Conservation (phyloP, 2,329 filamentous ascomycete species). For the Elsinoe ampelina region DNA sequence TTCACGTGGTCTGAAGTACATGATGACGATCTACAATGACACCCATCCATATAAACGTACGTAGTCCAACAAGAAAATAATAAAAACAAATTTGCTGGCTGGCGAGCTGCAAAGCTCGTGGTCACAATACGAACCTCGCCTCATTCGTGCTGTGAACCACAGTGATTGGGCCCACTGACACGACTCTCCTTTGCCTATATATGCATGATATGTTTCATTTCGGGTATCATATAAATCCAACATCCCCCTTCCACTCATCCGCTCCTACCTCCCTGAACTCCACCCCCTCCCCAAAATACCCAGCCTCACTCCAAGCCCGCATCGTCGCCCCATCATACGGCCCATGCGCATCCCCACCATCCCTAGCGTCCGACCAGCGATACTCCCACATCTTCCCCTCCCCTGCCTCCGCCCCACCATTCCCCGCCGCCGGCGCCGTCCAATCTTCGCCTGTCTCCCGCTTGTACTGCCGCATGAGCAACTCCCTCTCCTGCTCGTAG, state of each 20-base stretch:
- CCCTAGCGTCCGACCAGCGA: constrained; percentile 80
- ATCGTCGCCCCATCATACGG: constrained; percentile 80
- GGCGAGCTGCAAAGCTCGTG: neutral
- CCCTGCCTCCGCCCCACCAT: constrained; percentile 1
- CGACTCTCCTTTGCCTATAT: no score
- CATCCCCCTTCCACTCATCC: constrained; percentile 34
- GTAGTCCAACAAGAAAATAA: constrained; percentile 1
- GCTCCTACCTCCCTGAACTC: constrained; percentile 42
- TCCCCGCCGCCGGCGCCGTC: constrained; percentile 38
- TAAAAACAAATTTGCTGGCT: constrained; percentile 7
- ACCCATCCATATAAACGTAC: neutral
- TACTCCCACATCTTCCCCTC: constrained; percentile 66
- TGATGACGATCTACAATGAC: neutral
- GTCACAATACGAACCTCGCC: neutral
- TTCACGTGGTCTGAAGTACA: constrained; percentile 1
- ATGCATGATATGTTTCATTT: neutral
- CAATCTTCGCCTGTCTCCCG: constrained; percentile 83
- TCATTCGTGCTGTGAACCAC: no score
- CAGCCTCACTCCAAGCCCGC: constrained; percentile 82
- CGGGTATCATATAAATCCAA: constrained; percentile 24
- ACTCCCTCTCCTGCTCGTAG: constrained; percentile 80
- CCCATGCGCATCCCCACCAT: constrained; percentile 69
- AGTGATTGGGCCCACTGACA: no score
- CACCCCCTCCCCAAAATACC: constrained; percentile 86
- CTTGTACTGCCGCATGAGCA: constrained; percentile 71